Evolutionary conservation across 352 stramenopile genomes (phyloP), one percentile per base, ranked within the genome.

Genomic region (Pythium phragmiticola): DNA sequence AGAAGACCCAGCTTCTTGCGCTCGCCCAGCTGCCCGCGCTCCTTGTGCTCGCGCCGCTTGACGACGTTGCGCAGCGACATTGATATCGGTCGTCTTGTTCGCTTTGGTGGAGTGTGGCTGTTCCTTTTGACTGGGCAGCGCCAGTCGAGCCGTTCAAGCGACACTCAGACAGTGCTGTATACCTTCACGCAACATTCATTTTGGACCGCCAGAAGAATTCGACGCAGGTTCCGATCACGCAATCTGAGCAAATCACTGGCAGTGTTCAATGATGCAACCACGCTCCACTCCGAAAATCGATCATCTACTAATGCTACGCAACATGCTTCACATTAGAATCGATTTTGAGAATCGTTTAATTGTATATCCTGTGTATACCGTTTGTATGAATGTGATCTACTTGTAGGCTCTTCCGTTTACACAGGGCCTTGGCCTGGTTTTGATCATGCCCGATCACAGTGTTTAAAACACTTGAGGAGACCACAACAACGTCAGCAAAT

Each of bases 31-130:
- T 99, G 97, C 19, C 94, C 88, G 41, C 98, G 93, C 75, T 99
- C 97, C 79, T 99, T 99, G 92, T 99, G 97, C 63, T 97, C 97
- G 57, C 97, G 84, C 34, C 96, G 94, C 78, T 99, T 99, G n/a
- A 99, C 95, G 33, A 97, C 97, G 80, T 99, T 99, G 50, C 97
- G 92, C 56, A 99, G 89, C 60, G 95, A 94, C 70, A 83, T 78
- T 30, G 26, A 5, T 30, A 30, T 30, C 3, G 65, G 75, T 84
- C 42, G 47, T 28, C 8, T 7, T 47, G 13, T 46, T 46, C 4
- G 5, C 5, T 46, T 17, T 46, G 39, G 39, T 21, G 72, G 80
- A 28, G 30, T 49, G 3, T 39, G 43, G 8, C 19, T 19, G 41
- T 23, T 53, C 41, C 39, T 13, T 51, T 60, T 60, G 54, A 52